Base-by-base conservation (phyloP, 2,329 filamentous ascomycete genomes). In the Aspergillus costaricaensis region DNA sequence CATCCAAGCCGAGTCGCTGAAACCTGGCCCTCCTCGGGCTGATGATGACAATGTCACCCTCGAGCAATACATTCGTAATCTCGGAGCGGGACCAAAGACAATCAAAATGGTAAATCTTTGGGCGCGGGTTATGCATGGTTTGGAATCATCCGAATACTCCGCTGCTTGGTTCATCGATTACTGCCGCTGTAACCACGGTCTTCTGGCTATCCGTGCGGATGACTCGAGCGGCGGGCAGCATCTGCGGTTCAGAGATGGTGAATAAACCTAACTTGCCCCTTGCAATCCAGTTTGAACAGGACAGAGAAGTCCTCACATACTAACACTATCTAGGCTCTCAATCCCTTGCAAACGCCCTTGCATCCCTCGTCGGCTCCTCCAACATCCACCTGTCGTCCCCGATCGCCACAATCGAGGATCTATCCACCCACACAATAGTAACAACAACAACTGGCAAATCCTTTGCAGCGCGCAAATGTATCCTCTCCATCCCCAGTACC, bases 401-500 rank as follows among this genome's bases (percentile, higher is more conserved):
- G 14, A 38, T 62, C 12, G 25, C 32, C 19, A 21, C 44, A 4
- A 41, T 48, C n/a, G 25, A 56, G 21, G 54, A 62, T 27, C 52
- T 50, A 25, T 27, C 38, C 19, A 38, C 56, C 27, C 47, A 59
- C 19, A 52, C 44, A 12, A 48, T 25, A 4, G 44, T 65, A 12
- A 48, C 23, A 14, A 63, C 58, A n/a, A 53, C 55, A n/a, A 23
- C 44, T 7, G 57, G 55, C 15, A 32, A 51, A 12, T 12, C 19
- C 2, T 60, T 64, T 32, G 39, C 53, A 6, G 55, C 59, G 8
- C 61, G 60, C 2, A 81, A 80, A 48, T 72, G 78, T 25, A 79
- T 86, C 52, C 62, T 84, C 3, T 82, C 83, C 1, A 69, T 86
- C 5, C 80, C 83, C 0, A 82, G 78, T 5, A 77, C 83, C 6